Base-by-base conservation (phyloP, 2,329 filamentous ascomycete genomes). In the Arthrobotrys sinensis region DNA sequence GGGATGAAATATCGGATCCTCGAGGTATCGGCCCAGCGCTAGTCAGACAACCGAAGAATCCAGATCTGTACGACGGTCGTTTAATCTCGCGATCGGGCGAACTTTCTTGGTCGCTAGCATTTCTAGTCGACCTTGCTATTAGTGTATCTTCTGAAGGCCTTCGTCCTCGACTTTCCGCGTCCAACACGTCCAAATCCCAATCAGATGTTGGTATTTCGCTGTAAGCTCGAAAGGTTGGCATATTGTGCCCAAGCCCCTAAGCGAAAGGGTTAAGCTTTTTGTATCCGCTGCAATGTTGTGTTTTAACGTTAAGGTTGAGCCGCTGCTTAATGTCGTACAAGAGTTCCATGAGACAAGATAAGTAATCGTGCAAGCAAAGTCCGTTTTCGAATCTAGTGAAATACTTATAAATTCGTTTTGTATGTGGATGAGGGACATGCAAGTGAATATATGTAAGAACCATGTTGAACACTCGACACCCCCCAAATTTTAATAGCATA, bases 101-200 rank as follows among this genome's bases (percentile, higher is more conserved):
- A 48, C 14, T 14, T 10, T 43, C 63, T 6, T 53, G 19, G 19
- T 55, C 63, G 14, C 28, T 53, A 12, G 16, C 4, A 12, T 16
- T 34, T 16, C 38, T 43, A 14, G 12, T 36, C 12, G 46, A 53
- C n/a, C 63, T 53, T n/a, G 63, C 34, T 45, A 67, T 28, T 16
- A 67, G 34, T 19, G 63, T 67, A 11, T 67, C 63, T 34, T 67
- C 63, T 21, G 63, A 67, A 6, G 3, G 14, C 16, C 63, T 53
- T 40, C 63, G 46, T 3, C 63, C 63, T 24, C 63, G 21, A 4
- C 19, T 34, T 36, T 53, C 63, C 2, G 16, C 32, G n/a, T 68
- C 64, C 3, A 68, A 10, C 4, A 19, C 12, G 5, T 32, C 55
- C 11, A 62, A 45, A 36, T 66, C 28, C 32, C 28, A 66, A 40